Conservation (phyloP, 2,329 filamentous ascomycete species). For the Colletotrichum tropicicola region DNA sequence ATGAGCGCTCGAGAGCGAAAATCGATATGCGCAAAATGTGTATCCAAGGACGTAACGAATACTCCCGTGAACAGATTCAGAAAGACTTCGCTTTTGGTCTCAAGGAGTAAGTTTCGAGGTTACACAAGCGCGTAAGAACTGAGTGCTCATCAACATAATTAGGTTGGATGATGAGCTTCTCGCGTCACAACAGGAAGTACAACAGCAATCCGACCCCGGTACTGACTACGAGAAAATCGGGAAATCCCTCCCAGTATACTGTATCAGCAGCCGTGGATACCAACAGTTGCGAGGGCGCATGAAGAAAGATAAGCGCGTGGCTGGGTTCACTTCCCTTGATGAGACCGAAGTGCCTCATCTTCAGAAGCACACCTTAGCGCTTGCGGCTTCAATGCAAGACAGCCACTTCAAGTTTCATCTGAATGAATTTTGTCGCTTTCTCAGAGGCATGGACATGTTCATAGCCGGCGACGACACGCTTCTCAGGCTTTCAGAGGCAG, state of each 20-base stretch:
- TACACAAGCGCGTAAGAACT: conserved; percentile 57
- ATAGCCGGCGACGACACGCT: not conserved
- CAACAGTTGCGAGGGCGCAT: conserved; percentile 68
- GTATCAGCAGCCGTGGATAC: conserved; percentile 69
- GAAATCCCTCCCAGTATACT: conserved; percentile 67
- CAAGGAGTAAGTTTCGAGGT: conserved; percentile 54
- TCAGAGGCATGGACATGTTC: conserved; percentile 6
- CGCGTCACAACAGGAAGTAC: not conserved
- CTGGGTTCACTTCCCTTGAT: conserved; percentile 59
- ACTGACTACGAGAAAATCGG: conserved; percentile 67
- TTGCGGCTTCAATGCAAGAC: conserved; percentile 53
- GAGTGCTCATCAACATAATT: not conserved
- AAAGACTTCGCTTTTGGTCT: conserved; percentile 37
- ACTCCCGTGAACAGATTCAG: conserved; percentile 46
- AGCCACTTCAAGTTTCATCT: not conserved
- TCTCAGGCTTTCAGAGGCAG: not conserved
- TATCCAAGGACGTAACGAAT: conserved; percentile 65
- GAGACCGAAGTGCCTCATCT: conserved; percentile 69
- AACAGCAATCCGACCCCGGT: conserved; percentile 41
- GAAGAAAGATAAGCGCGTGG: conserved; percentile 57
- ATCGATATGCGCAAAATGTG: conserved; percentile 40
- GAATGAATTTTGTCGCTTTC: not conserved
- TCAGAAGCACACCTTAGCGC: conserved; percentile 64
- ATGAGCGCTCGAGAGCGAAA: not conserved
- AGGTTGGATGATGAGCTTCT: conserved; percentile 21